Percentiles rank a stretch among this genome's conserved stretches.
Evolutionary conservation across 225 moss, liverwort and hornwort genomes (phyloP).

Genomic region (Bryum argenteum): DNA sequence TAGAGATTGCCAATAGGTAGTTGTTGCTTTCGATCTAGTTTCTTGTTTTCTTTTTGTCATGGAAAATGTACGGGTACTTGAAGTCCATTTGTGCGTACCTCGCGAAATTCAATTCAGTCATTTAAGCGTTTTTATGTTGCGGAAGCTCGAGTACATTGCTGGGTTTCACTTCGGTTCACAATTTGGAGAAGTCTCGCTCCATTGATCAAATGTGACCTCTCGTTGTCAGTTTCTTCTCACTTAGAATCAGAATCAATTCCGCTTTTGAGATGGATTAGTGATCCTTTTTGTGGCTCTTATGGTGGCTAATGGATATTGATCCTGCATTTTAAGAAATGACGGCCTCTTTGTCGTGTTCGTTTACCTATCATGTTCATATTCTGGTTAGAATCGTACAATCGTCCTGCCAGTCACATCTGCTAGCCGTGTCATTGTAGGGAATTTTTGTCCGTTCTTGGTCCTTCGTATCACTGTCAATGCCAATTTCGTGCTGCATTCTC

Average conservation of each 20-base stretch:
- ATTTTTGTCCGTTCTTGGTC: not conserved
- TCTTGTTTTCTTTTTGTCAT: not conserved
- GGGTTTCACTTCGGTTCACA: not conserved
- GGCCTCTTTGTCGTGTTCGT: not conserved
- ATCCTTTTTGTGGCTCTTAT: not conserved
- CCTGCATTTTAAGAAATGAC: not conserved
- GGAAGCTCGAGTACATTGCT: not conserved
- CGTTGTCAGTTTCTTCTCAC: not conserved
- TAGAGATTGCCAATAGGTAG: not conserved
- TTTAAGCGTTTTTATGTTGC: slow-evolving; percentile 1
- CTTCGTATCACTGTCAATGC: not conserved
- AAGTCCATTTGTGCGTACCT: not conserved
- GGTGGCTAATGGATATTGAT: not conserved
- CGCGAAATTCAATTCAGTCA: not conserved
- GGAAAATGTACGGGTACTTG: not conserved
- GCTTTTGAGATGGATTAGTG: not conserved
- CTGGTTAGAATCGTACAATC: not conserved
- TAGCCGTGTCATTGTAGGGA: not conserved
- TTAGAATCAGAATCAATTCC: not conserved
- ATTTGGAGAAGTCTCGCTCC: not conserved
- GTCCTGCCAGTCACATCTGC: not conserved
- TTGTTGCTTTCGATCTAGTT: not conserved
- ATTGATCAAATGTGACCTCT: not conserved
- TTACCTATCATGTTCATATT: not conserved
- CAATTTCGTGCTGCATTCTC: not conserved